phyloP scores from a whole-genome alignment of 192 early-diverging fungal species.

The Umbelopsis vinacea region DNA sequence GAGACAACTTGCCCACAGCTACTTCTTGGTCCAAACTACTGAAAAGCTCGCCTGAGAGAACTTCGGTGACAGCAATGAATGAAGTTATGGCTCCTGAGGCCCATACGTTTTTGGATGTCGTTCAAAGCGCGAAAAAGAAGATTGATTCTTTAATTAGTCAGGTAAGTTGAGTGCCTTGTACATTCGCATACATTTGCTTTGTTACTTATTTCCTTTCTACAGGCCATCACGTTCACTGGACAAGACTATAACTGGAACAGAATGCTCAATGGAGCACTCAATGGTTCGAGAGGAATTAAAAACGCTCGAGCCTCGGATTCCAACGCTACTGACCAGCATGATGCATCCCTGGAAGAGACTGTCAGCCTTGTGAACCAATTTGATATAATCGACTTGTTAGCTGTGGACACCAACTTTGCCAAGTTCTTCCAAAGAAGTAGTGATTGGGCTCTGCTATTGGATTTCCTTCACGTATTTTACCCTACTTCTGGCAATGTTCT shows the following conservation, averaged over 20 bases:
- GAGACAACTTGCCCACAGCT: background rate
- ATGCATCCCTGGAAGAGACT: background rate
- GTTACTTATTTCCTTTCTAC: background rate
- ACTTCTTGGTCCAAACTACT: slow-evolving; percentile 29
- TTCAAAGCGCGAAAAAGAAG: slow-evolving; percentile 27
- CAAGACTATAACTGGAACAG: slow-evolving; percentile 39
- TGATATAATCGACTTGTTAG: background rate
- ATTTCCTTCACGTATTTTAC: background rate
- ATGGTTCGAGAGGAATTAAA: background rate
- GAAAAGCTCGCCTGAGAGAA: slow-evolving; percentile 19
- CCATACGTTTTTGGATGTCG: slow-evolving; percentile 26
- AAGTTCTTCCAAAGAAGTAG: slow-evolving; percentile 8
- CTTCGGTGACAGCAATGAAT: slow-evolving; percentile 16
- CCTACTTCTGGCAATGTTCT: background rate
- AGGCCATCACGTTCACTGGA: slow-evolving; percentile 31
- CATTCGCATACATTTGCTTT: slow-evolving; percentile 3
- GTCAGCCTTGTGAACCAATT: slow-evolving; percentile 13
- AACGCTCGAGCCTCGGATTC: background rate
- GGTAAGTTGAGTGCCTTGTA: slow-evolving; percentile 1
- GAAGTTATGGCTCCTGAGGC: slow-evolving; percentile 29
- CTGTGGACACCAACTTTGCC: slow-evolving; percentile 21
- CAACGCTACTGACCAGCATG: background rate
- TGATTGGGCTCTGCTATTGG: background rate
- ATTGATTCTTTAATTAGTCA: slow-evolving; percentile 28
- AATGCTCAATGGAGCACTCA: slow-evolving; percentile 21